A percentile compares a stretch with the other conserved stretches of the same genome.
Evolutionary conservation across 495 filamentous ascomycete species (phyloP).

Genomic region (Xylaria intraflava): DNA sequence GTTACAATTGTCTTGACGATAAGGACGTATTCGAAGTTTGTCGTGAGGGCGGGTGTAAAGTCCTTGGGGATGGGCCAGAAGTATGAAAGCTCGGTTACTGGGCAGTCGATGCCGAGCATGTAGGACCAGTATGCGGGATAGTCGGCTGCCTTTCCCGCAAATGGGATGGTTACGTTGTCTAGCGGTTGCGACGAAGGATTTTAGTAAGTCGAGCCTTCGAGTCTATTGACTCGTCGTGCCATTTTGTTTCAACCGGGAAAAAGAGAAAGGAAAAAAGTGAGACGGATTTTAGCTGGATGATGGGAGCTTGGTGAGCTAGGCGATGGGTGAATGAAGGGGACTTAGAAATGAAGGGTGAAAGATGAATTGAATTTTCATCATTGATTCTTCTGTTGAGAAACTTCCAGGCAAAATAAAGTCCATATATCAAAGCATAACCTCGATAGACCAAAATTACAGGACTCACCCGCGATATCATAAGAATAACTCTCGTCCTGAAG

Average conservation of each 20-base stretch:
- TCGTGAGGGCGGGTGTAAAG: not conserved
- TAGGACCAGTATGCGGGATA: not conserved
- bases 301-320: too few relatives aligned
- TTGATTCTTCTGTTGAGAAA: too few relatives aligned
- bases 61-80: not conserved
- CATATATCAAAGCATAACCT: not conserved
- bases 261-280: too few relatives aligned
- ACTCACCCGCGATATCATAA: not conserved
- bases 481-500: not conserved
- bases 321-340: too few relatives aligned
- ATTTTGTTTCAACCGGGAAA: too few relatives aligned
- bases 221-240: too few relatives aligned
- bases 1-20: not conserved
- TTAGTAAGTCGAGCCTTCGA: not conserved
- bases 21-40: not conserved
- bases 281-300: too few relatives aligned
- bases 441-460: not conserved
- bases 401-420: too few relatives aligned
- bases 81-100: conserved; percentile 1
- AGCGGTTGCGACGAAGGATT: too few relatives aligned
- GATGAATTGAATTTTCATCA: too few relatives aligned
- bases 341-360: too few relatives aligned
- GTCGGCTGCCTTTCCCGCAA: not conserved
- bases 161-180: not conserved
- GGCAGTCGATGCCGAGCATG: not conserved